Conservation (phyloP, 495 filamentous ascomycete genomes). For the Xylaria telfairii region DNA sequence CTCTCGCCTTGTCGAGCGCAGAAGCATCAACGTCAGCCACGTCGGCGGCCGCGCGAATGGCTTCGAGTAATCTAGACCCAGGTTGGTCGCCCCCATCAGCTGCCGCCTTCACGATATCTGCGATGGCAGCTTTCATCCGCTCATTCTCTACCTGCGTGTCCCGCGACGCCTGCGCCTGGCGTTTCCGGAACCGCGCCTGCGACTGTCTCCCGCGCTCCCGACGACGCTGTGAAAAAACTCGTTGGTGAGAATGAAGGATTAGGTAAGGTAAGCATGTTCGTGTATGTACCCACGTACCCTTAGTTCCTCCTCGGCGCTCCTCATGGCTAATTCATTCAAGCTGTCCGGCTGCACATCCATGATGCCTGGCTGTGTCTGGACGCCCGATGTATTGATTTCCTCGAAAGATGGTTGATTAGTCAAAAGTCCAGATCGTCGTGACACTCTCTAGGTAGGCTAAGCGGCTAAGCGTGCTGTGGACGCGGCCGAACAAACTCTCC, state of each 20-base stretch:
- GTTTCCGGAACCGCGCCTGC: conserved; percentile 34
- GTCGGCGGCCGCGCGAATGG: conserved; percentile 30
- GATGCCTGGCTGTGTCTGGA: neutral
- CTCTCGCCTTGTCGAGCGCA: neutral
- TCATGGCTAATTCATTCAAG: neutral
- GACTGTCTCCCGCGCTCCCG: conserved; percentile 35
- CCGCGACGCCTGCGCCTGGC: conserved; percentile 19
- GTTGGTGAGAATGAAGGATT: neutral
- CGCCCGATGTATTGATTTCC: neutral
- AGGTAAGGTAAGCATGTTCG: no score
- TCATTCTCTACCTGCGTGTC: conserved; percentile 24
- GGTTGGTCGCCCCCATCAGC: conserved; percentile 23
- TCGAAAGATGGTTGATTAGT: neutral
- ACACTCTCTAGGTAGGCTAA: no score
- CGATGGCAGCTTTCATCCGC: conserved; percentile 31
- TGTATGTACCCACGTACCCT: conserved; percentile 5
- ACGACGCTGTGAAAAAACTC: conserved; percentile 31
- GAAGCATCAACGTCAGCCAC: conserved; percentile 21
- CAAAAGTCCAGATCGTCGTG: neutral
- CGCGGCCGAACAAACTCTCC: conserved; percentile 1
- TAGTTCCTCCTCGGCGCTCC: conserved; percentile 15
- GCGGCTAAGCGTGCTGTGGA: no score
- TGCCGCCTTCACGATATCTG: conserved; percentile 21
- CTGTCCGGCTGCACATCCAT: neutral
- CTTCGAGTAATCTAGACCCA: conserved; percentile 24